A percentile compares a stretch with the other conserved stretches of the same genome.
Evolutionary conservation across 805 yeast genomes (phyloP).

Genomic region (Starmera caribaea): DNA sequence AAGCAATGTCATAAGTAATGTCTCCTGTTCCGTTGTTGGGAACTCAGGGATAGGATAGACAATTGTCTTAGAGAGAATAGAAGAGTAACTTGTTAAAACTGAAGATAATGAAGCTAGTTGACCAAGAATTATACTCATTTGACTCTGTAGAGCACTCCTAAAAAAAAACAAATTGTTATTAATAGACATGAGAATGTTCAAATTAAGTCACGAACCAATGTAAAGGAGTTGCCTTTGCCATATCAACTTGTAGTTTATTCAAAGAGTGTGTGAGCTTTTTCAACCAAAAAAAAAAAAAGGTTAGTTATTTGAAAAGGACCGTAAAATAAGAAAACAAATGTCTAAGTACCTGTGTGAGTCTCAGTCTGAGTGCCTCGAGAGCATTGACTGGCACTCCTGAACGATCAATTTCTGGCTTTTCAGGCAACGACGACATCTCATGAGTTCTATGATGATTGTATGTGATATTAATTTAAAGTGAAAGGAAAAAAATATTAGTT

Average conservation of each 20-base stretch:
- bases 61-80: conserved; percentile 52
- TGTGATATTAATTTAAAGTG: too few relatives aligned
- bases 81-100: conserved; percentile 53
- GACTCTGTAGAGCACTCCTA: conserved; percentile 69
- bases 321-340: too few relatives aligned
- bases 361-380: conserved; percentile 50
- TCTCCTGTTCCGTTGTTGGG: conserved; percentile 79
- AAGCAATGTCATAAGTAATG: conserved; percentile 71
- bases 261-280: conserved; percentile 45
- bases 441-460: too few relatives aligned
- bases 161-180: conserved; percentile 23
- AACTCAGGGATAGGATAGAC: conserved; percentile 79
- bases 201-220: conserved; percentile 34
- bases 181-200: too few relatives aligned
- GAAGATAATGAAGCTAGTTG: conserved; percentile 73
- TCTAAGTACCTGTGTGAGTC: conserved; percentile 48
- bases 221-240: conserved; percentile 35
- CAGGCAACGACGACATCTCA: not conserved
- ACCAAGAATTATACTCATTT: conserved; percentile 72
- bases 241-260: conserved; percentile 42
- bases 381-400: conserved; percentile 50
- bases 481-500: too few relatives aligned
- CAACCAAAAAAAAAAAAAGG: conserved; percentile 11
- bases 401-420: conserved; percentile 18
- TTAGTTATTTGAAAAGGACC: too few relatives aligned